These are phyloP conservation scores for Clitopilus passeckerianus DNA, from an alignment of 768 basidiomycete species.

Conservation along the genomic window DNA sequence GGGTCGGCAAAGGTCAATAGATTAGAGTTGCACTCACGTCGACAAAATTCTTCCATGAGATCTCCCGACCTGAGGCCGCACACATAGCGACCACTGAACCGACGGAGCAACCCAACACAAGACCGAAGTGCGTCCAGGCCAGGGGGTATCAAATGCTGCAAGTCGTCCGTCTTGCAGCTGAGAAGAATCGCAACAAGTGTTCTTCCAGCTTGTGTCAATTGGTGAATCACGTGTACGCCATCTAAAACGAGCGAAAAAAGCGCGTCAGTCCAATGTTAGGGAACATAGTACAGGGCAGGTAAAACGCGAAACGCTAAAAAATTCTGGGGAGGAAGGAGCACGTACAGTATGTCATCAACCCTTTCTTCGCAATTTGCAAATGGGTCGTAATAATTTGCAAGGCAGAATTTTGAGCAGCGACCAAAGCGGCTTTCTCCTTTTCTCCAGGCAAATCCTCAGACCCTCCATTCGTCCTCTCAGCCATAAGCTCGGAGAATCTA, in stretches of 20 bases:
- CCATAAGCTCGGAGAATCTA: constrained; percentile 73
- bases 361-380: constrained; percentile 79
- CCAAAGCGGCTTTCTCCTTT: constrained; percentile 74
- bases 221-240: constrained; percentile 94
- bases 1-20: neutral
- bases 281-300: neutral
- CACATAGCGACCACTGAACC: constrained; percentile 89
- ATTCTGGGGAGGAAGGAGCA: constrained; percentile 12
- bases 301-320: constrained; percentile 1
- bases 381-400: constrained; percentile 80
- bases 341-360: constrained; percentile 94
- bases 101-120: constrained; percentile 80
- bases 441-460: constrained; percentile 56
- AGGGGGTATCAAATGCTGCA: constrained; percentile 74
- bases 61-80: constrained; percentile 90
- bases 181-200: constrained; percentile 85
- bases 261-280: constrained; percentile 3
- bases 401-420: constrained; percentile 70
- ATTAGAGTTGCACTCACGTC: constrained; percentile 43
- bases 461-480: constrained; percentile 54
- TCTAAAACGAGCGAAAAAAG: constrained; percentile 38
- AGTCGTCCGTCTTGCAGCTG: constrained; percentile 77
- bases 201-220: constrained; percentile 89
- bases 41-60: constrained; percentile 93
- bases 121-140: constrained; percentile 83